Conservation (phyloP, 805 yeast genomes). For the Starmerella bacillaris region DNA sequence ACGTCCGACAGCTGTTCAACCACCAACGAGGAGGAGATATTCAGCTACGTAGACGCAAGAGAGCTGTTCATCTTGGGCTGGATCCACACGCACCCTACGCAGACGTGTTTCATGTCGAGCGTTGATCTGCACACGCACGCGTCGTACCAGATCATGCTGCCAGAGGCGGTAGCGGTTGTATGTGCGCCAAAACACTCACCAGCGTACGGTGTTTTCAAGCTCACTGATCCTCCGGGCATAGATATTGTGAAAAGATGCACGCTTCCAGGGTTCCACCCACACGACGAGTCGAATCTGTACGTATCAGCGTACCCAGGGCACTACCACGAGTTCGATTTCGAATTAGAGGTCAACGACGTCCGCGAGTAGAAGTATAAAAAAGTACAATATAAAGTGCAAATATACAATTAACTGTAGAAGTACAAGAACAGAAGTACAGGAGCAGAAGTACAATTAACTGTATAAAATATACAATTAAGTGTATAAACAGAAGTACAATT, state of each 20-base stretch:
- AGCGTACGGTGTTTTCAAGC: constrained; percentile 38
- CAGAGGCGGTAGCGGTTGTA: constrained; percentile 52
- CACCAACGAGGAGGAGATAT: constrained; percentile 39
- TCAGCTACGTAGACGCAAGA: constrained; percentile 36
- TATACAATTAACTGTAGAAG: too few species aligned
- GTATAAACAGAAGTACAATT: too few species aligned
- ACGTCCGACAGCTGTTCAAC: constrained; percentile 48
- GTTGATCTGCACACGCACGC: constrained; percentile 52
- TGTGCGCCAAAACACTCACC: constrained; percentile 38
- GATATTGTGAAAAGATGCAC: constrained; percentile 36
- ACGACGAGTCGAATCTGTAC: constrained; percentile 34
- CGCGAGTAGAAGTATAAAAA: constrained; percentile 18
- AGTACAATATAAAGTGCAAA: too few species aligned
- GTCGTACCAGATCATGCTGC: constrained; percentile 50
- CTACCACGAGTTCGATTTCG: constrained; percentile 9
- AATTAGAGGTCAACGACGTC: constrained; percentile 29
- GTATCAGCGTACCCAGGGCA: constrained; percentile 17
- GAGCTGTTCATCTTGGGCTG: constrained; percentile 51
- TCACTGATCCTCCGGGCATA: constrained; percentile 50
- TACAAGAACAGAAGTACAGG: too few species aligned
- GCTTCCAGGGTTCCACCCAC: constrained; percentile 43
- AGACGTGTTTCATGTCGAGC: constrained; percentile 48
- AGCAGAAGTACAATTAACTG: too few species aligned
- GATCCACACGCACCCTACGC: constrained; percentile 64
- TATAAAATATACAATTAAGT: too few species aligned